Conservation (phyloP, 2,329 filamentous ascomycete species). For the Claviceps sorghi region DNA sequence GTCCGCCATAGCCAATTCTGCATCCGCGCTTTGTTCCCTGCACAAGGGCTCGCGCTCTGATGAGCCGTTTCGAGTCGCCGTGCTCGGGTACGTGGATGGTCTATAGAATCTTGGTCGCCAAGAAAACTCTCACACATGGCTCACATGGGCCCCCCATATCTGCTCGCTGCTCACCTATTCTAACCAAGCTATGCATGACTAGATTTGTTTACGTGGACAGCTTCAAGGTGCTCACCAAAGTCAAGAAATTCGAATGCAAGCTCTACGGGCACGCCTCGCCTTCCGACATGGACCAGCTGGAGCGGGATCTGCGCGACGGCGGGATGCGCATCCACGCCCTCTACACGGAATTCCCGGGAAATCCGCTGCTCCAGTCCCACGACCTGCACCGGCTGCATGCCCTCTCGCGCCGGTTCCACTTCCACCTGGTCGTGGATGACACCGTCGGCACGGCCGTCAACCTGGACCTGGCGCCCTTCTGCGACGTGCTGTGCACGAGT, state of each 20-base stretch:
- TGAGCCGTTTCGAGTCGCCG: constrained; percentile 9
- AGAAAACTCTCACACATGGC: background rate
- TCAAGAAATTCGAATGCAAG: constrained; percentile 18
- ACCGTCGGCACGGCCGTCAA: constrained; percentile 31
- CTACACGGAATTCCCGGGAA: constrained; percentile 29
- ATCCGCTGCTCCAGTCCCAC: constrained; percentile 16
- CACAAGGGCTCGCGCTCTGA: background rate
- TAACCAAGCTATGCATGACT: background rate
- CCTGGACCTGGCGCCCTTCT: constrained; percentile 28
- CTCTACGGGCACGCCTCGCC: constrained; percentile 28
- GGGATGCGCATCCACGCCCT: constrained; percentile 28
- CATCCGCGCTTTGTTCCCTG: constrained; percentile 6
- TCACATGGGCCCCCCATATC: too few species aligned
- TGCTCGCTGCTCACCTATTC: background rate
- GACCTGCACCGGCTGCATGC: constrained; percentile 15
- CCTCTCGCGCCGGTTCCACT: constrained; percentile 21
- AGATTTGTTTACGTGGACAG: constrained; percentile 18
- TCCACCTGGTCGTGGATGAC: constrained; percentile 30
- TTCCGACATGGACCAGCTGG: constrained; percentile 25
- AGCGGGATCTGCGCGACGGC: constrained; percentile 17
- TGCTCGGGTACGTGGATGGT: constrained; percentile 13
- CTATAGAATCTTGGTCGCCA: background rate
- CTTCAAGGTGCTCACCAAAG: constrained; percentile 16
- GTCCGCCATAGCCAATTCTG: constrained; percentile 27
- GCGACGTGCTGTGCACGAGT: constrained; percentile 35